Conservation (phyloP, 768 basidiomycete genomes). For the Suillus decipiens region DNA sequence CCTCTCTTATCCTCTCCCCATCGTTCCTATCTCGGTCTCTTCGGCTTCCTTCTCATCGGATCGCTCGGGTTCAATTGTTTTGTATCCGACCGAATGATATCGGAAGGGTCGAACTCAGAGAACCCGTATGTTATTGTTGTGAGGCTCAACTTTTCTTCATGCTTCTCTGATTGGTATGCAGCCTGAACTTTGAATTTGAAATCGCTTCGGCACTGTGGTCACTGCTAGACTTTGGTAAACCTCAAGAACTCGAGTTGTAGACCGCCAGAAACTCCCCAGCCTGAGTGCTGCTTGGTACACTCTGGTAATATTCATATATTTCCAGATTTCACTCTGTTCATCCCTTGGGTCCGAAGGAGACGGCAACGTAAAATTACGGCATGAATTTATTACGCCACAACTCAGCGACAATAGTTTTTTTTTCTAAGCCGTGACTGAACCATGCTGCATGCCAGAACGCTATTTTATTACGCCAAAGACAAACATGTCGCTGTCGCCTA, state of each 20-base stretch:
- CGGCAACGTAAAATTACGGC: neutral
- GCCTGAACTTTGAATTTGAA: neutral
- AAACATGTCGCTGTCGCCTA: neutral
- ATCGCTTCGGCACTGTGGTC: neutral
- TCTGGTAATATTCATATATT: neutral
- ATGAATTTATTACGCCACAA: neutral
- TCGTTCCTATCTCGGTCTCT: too few species aligned
- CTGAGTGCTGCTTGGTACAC: neutral
- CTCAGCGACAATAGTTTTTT: neutral
- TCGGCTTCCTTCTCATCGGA: too few species aligned
- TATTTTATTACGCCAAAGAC: neutral
- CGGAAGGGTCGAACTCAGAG: neutral
- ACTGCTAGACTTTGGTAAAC: neutral
- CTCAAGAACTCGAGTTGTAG: neutral
- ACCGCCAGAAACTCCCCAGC: neutral
- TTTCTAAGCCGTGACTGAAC: too few species aligned
- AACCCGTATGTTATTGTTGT: neutral
- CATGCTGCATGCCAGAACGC: too few species aligned
- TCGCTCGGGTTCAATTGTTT: too few species aligned
- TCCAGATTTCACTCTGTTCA: neutral
- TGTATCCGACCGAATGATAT: too few species aligned
- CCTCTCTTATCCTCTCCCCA: too few species aligned
- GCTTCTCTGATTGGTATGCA: too few species aligned
- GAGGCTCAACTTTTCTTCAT: neutral
- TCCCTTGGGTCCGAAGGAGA: neutral